phyloP scores from a whole-genome alignment of 1,284 basidiomycete species.

The Pseudozyma pruni region DNA sequence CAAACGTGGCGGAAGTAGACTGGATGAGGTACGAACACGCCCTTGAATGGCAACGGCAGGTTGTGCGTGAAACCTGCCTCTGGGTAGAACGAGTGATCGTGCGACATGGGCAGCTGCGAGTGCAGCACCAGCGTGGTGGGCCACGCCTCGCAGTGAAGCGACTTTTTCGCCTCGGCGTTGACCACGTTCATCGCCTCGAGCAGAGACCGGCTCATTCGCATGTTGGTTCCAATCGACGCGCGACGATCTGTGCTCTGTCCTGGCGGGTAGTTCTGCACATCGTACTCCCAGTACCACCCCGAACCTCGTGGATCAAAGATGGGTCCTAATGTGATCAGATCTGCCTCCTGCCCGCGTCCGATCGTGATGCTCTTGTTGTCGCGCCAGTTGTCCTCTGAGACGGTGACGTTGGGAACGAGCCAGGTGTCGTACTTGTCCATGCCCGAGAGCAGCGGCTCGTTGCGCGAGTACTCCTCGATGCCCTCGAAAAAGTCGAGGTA shows the following conservation, averaged over 20 bases:
- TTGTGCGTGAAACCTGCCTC: constrained; percentile 67
- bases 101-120: constrained; percentile 63
- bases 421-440: constrained; percentile 68
- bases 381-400: constrained; percentile 63
- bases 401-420: constrained; percentile 63
- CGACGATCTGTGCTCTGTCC: constrained; percentile 63
- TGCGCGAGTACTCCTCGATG: constrained; percentile 63
- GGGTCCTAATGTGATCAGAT: constrained; percentile 66
- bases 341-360: constrained; percentile 63
- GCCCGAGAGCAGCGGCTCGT: constrained; percentile 63
- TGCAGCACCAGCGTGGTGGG: constrained; percentile 67
- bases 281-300: constrained; percentile 68
- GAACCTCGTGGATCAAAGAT: constrained; percentile 68
- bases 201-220: constrained; percentile 65
- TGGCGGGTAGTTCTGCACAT: constrained; percentile 66
- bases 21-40: constrained; percentile 67
- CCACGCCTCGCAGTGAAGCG: constrained; percentile 67
- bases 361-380: constrained; percentile 47
- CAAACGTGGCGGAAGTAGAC: constrained; percentile 67
- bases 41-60: constrained; percentile 66
- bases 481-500: constrained; percentile 67
- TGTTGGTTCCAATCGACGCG: constrained; percentile 67
- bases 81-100: constrained; percentile 66
- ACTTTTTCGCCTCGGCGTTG: constrained; percentile 67
- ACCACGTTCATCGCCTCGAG: constrained; percentile 68